phyloP scores from a whole-genome alignment of 805 yeast species.

The Candida sithepensis region DNA sequence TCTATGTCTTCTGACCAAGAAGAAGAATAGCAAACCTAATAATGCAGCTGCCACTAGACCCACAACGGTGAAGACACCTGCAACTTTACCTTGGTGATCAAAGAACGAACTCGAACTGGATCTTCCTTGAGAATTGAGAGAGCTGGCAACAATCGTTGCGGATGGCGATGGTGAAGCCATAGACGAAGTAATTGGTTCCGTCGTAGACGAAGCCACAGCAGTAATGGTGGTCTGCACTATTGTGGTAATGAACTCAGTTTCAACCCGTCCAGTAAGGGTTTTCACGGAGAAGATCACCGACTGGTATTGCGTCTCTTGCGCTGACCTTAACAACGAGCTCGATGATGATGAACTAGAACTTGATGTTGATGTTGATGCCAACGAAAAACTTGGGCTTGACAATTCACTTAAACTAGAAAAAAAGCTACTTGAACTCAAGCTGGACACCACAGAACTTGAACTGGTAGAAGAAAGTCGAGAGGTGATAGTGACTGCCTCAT shows the following conservation, averaged over 20 bases:
- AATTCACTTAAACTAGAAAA: too few relatives aligned
- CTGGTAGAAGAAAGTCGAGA: too few relatives aligned
- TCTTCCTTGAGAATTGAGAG: constrained; percentile 12
- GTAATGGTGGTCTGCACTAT: constrained; percentile 18
- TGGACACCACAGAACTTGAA: too few relatives aligned
- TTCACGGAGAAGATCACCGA: constrained; percentile 17
- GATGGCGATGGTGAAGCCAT: constrained; percentile 7
- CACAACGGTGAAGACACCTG: constrained; percentile 80
- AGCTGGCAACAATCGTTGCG: constrained; percentile 4
- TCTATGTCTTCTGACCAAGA: constrained; percentile 20
- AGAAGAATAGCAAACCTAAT: constrained; percentile 40
- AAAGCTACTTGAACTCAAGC: too few relatives aligned
- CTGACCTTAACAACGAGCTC: constrained; percentile 3
- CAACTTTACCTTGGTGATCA: constrained; percentile 70
- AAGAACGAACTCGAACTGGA: constrained; percentile 43
- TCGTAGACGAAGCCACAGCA: constrained; percentile 11
- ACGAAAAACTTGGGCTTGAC: constrained; percentile 12
- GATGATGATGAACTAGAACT: constrained; percentile 7
- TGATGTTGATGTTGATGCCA: constrained; percentile 4
- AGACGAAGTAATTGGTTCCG: too few relatives aligned
- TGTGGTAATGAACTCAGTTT: constrained; percentile 22
- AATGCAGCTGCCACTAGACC: constrained; percentile 56
- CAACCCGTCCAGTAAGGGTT: constrained; percentile 19
- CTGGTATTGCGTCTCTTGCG: constrained; percentile 2
- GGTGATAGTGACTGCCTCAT: too few relatives aligned